Base-by-base conservation (phyloP, 257 asterid species). In the Nicotiana knightiana region DNA sequence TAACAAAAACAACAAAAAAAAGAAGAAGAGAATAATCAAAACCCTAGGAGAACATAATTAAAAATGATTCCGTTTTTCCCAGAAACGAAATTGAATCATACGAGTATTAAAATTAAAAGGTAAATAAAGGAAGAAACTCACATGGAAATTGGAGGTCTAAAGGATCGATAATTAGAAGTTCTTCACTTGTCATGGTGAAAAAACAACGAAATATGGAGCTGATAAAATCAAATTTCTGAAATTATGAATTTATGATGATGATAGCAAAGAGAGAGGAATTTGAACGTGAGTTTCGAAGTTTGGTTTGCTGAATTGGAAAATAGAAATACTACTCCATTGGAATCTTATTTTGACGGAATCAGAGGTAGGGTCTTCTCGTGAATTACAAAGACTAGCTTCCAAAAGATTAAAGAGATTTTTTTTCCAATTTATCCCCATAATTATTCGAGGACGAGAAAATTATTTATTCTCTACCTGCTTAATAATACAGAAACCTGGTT, bases 111-210 rank as follows among this genome's bases (percentile, higher is more conserved):
- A 61, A 21, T 2, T 61, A 61, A 21, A 61, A 21, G 66, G 1
- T n/a, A 18, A 3, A 21, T 4, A 70, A 30, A 70, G 46, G 35
- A 71, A 43, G 75, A 61, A 78, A 48, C 83, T 80, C 33, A 80
- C 83, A 24, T 17, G 77, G 77, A 55, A 80, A 80, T 48, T 65
- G 53, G 83, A 80, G 83, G 64, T 80, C 83, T 12, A 80, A 46
- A 24, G 76, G 83, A 30, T 28, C 77, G 83, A 80, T 80, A 37
- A 13, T 80, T 5, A 80, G 33, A 43, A 80, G 77, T 58, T 65
- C 77, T 48, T 80, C 77, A 65, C 18, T 39, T 35, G 53, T 65
- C 83, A 80, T 80, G 53, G 4, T 65, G 26, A 62, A 46, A 43
- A 39, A 4, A 30, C 21, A 68, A 68, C 1, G 67, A 62, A 62